Conservation (phyloP, 176 grass and related monocot genomes). For the Musa itinerans region DNA sequence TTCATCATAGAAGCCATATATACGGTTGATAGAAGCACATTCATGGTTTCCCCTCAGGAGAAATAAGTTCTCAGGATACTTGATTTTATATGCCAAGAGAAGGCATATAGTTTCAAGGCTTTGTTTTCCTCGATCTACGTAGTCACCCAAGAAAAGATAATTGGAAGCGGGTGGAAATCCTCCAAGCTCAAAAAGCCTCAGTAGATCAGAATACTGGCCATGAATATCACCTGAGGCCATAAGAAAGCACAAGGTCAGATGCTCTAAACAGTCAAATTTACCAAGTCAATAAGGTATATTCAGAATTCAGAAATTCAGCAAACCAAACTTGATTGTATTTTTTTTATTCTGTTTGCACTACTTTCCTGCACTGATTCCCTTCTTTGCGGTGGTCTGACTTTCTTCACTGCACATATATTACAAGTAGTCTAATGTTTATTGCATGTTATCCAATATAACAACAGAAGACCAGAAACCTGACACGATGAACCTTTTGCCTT, state of each 20-base stretch:
- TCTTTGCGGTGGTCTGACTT: not conserved
- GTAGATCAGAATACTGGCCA: constrained; percentile 74
- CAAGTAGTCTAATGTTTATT: not conserved
- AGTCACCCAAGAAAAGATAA: constrained; percentile 81
- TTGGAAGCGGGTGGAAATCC: constrained; percentile 56
- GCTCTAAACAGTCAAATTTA: not conserved
- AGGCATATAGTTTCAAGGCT: constrained; percentile 85
- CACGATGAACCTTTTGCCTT: not conserved
- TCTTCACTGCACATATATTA: not conserved
- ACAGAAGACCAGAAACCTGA: not conserved
- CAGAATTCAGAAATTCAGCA: not conserved
- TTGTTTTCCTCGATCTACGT: constrained; percentile 72
- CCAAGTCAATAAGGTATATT: not conserved
- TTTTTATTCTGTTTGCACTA: not conserved
- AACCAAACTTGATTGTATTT: no score
- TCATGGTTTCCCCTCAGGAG: constrained; percentile 78
- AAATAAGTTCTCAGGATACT: constrained; percentile 70
- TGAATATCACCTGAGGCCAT: constrained; percentile 51
- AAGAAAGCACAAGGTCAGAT: not conserved
- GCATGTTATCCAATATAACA: not conserved
- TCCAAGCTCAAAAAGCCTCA: constrained; percentile 64
- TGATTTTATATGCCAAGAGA: constrained; percentile 72
- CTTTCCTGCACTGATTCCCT: not conserved
- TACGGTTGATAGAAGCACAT: constrained; percentile 65
- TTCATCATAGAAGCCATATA: constrained; percentile 72